These are phyloP conservation scores for Poteriospumella lacustris DNA, from an alignment of 108 stramenopile species.

Conservation along the genomic window DNA sequence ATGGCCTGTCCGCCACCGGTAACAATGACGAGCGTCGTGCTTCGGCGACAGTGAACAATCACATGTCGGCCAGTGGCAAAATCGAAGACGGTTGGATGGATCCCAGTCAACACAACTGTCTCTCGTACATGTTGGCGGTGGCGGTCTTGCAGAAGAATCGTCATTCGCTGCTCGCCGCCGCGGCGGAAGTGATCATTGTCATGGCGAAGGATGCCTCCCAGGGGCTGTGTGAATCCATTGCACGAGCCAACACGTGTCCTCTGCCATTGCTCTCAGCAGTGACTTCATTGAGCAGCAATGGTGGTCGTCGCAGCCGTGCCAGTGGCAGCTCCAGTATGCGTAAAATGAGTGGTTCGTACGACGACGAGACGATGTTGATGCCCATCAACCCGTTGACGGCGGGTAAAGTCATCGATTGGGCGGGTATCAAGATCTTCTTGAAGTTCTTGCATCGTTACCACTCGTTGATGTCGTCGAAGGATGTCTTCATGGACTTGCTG, in stretches of 20 bases:
- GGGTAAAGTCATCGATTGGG: slow-evolving; percentile 2
- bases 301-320: too few species aligned
- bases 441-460: slow-evolving; percentile 21
- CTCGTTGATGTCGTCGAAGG: not conserved
- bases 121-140: slow-evolving; percentile 12
- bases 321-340: too few species aligned
- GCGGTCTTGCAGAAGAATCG: slow-evolving; percentile 15
- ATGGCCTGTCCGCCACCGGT: too few species aligned
- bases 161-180: not conserved
- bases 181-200: not conserved
- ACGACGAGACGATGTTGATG: too few species aligned
- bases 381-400: not conserved
- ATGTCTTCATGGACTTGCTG: too few species aligned
- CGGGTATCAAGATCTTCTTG: slow-evolving; percentile 2
- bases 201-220: not conserved
- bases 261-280: too few species aligned
- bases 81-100: not conserved
- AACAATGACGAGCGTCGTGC: too few species aligned
- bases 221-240: not conserved
- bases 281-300: too few species aligned
- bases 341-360: too few species aligned
- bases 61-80: not conserved
- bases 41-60: too few species aligned
- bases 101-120: not conserved
- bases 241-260: not conserved